Evolutionary conservation across 768 basidiomycete species (phyloP).

Genomic region (Coprinellus micaceus): DNA sequence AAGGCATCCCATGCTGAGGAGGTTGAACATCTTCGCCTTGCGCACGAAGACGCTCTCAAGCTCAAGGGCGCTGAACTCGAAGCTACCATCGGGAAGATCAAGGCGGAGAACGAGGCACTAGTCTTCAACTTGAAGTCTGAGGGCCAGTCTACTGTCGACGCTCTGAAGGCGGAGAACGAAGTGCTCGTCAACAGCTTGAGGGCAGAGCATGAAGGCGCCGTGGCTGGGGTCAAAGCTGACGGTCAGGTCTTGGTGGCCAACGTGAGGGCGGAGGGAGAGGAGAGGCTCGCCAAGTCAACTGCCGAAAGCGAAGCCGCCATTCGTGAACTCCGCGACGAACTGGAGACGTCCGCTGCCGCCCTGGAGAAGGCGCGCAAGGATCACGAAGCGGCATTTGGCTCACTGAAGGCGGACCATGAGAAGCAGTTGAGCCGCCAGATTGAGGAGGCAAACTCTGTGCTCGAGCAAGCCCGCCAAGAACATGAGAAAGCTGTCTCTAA

Average conservation of each 20-base stretch:
- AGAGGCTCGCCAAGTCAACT: not conserved
- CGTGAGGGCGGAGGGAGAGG: slow-evolving; percentile 27
- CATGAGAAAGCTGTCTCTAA: slow-evolving; percentile 52
- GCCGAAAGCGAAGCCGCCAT: slow-evolving; percentile 44
- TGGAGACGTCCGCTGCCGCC: slow-evolving; percentile 37
- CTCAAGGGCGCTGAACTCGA: slow-evolving; percentile 41
- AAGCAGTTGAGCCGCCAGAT: slow-evolving; percentile 50
- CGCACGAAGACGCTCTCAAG: slow-evolving; percentile 43
- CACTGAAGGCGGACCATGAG: slow-evolving; percentile 51
- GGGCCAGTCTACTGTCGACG: slow-evolving; percentile 3
- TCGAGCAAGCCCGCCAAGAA: slow-evolving; percentile 47
- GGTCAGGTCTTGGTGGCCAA: slow-evolving; percentile 29
- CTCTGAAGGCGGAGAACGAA: slow-evolving; percentile 15
- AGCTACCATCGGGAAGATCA: slow-evolving; percentile 43
- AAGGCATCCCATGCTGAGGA: slow-evolving; percentile 48
- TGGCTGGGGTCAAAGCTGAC: slow-evolving; percentile 27
- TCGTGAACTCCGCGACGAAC: slow-evolving; percentile 38
- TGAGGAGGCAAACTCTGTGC: slow-evolving; percentile 49
- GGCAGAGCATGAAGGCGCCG: not conserved
- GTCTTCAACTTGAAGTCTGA: not conserved
- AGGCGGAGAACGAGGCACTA: slow-evolving; percentile 20
- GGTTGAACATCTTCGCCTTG: slow-evolving; percentile 46
- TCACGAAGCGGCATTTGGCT: slow-evolving; percentile 58
- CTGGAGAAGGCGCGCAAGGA: slow-evolving; percentile 51
- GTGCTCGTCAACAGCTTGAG: slow-evolving; percentile 25